A percentile compares a stretch with the other conserved stretches of the same genome.
Conservation (phyloP, 495 filamentous ascomycete species). For the Xylaria flabelliformis region DNA sequence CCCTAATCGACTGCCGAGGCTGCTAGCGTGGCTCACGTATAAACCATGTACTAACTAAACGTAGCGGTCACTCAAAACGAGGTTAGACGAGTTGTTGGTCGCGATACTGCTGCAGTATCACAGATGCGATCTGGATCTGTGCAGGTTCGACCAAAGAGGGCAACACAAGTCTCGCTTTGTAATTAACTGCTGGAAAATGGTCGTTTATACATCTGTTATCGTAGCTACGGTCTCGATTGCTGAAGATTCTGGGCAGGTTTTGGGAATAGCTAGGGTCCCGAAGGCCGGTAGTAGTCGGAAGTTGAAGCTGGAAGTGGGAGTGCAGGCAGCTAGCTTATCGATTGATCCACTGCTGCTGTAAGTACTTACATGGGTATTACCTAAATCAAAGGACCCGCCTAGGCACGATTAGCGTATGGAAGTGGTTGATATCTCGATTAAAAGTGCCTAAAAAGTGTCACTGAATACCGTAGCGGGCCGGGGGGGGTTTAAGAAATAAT, state of each 20-base stretch:
- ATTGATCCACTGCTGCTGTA: background rate
- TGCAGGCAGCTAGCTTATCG: constrained; percentile 15
- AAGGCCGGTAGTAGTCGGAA: background rate
- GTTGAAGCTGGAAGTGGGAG: constrained; percentile 6
- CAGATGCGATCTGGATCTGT: background rate
- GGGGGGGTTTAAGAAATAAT: too few relatives aligned
- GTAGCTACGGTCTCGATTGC: background rate
- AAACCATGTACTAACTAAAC: background rate
- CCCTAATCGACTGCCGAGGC: background rate
- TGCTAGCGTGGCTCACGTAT: background rate
- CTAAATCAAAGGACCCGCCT: background rate
- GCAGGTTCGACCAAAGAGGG: background rate
- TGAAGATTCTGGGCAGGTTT: background rate
- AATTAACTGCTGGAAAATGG: background rate
- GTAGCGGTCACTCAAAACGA: background rate
- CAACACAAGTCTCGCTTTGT: background rate
- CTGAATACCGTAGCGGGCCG: too few relatives aligned
- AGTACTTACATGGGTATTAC: background rate
- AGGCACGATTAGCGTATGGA: too few relatives aligned
- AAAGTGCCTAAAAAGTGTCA: background rate
- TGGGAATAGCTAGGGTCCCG: background rate
- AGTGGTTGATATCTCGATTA: too few relatives aligned
- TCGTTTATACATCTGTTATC: background rate
- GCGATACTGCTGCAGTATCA: background rate
- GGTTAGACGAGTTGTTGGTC: background rate